A percentile compares a stretch with the other conserved stretches of the same genome.
These are phyloP conservation scores for Pichia heedii DNA, from an alignment of 805 yeast species.

Conservation along the genomic window DNA sequence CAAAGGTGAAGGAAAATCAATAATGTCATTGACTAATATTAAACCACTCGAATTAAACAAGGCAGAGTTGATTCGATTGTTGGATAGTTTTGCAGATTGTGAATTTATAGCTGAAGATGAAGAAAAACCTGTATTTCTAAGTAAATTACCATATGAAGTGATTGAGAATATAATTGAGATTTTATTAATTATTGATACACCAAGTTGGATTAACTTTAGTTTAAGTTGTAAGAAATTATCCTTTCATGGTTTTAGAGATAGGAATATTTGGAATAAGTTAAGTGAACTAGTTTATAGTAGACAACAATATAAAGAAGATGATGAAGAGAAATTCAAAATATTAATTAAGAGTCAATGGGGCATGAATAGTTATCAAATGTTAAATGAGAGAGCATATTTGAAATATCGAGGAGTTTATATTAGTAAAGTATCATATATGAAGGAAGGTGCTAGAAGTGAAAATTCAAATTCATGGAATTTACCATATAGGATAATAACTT, in stretches of 20 bases:
- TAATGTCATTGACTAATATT: neutral
- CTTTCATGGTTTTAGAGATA: constrained; percentile 44
- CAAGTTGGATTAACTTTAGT: constrained; percentile 57
- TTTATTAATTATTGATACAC: constrained; percentile 41
- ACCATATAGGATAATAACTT: constrained; percentile 79
- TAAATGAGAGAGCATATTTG: constrained; percentile 59
- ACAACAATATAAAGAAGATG: constrained; percentile 43
- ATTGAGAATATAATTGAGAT: constrained; percentile 41
- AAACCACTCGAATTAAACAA: constrained; percentile 21
- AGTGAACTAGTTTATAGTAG: constrained; percentile 42
- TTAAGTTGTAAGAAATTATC: constrained; percentile 51
- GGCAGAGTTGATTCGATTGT: constrained; percentile 34
- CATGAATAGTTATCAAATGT: constrained; percentile 42
- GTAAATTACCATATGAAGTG: constrained; percentile 49
- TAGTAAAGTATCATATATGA: constrained; percentile 71
- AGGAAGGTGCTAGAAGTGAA: constrained; percentile 72
- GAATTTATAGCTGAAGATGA: constrained; percentile 22
- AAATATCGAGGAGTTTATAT: constrained; percentile 81
- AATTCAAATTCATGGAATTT: constrained; percentile 57
- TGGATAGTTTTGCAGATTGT: constrained; percentile 29
- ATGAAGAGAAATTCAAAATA: constrained; percentile 25
- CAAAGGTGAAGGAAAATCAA: neutral
- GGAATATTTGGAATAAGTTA: constrained; percentile 41
- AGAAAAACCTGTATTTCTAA: constrained; percentile 33
- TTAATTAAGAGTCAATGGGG: constrained; percentile 34